Base-by-base conservation (phyloP, 768 basidiomycete genomes). In the Termitomyces eurrhizus region DNA sequence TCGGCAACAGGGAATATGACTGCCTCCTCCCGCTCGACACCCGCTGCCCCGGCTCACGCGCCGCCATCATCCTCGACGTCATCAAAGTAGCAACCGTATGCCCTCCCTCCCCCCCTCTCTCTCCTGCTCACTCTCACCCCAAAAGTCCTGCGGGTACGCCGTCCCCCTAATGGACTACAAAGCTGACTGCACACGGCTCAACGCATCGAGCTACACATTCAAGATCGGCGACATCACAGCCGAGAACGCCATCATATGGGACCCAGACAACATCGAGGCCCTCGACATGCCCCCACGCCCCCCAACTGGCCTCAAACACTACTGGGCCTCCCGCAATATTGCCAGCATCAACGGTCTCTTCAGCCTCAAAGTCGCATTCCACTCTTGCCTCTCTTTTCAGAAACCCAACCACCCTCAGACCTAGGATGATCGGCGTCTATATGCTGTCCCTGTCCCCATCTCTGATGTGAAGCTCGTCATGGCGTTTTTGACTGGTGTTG, bases 111-210 rank as follows among this genome's bases (percentile, higher is more conserved):
- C 53, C 45, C 11, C 45, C 8, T 14, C n/a, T n/a, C n/a, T n/a
- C n/a, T n/a, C n/a, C n/a, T n/a, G n/a, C n/a, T n/a, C n/a, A n/a
- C n/a, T n/a, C n/a, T n/a, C n/a, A n/a, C n/a, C n/a, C n/a, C n/a
- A n/a, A n/a, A n/a, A n/a, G n/a, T 87, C 87, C 2, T 90, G 87
- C 64, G 87, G 88, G 24, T 89, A 79, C 64, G 80, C 80, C 0
- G 80, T 88, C 29, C 88, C 89, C 2, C 79, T 79, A 64, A 88
- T 82, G 68, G 74, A 77, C 46, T 89, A 82, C 72, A 70, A 81
- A 44, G 73, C 75, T 4, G 83, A 87, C 57, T 84, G 88, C 29
- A 79, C 77, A 2, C 76, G 76, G 9, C 80, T 86, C 16, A 73
- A 80, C 45, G 12, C n/a, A 4, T 7, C 24, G 21, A 75, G 80